Base-by-base conservation (phyloP, 2,329 filamentous ascomycete species). In the Colletotrichum caudatum region DNA sequence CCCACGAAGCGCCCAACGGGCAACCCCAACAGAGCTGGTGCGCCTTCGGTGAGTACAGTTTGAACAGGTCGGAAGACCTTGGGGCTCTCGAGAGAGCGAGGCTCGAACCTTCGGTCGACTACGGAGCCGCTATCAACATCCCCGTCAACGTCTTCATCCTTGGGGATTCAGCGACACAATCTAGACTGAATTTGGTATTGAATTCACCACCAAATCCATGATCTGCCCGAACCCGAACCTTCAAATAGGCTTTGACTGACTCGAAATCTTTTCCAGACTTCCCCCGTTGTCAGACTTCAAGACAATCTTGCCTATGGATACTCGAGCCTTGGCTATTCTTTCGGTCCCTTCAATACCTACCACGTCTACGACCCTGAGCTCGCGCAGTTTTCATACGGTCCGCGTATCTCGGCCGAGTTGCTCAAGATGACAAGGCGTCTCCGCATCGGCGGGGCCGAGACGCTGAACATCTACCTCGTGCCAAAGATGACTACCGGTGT, bases 391-490 rank as follows among this genome's bases (percentile, higher is more conserved):
- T 7, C 16, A 37, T 41, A 46, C 35, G 12, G 9, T 11, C 5
- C 50, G 5, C 8, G 2, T 11, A 5, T 20, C n/a, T 29, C 37
- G 6, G 16, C 7, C 3, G 2, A 3, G 26, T 39, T 51, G 3
- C 50, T 41, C 23, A 9, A 44, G 0, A 23, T 64, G 50, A n/a
- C 54, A 37, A 4, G 26, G 8, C 18, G 20, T 4, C 51, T 65
- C 8, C 51, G 53, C 41, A 6, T 20, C 3, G 63, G 63, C 20
- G 63, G 63, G 5, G 35, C 53, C 5, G 63, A 65, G 39, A 65
- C 63, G 8, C 26, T 65, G 26, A 57, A 65, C 12, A 26, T 65
- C 12, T 65, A 65, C 51, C 14, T 65, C 7, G 61, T 64, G 37
- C 35, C 61, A 4, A 56, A 64, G 2, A 33, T 64, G 37, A 8